These are phyloP conservation scores for Vanderwaltozyma tropicalis DNA, from an alignment of 805 yeast genomes.

Conservation along the genomic window DNA sequence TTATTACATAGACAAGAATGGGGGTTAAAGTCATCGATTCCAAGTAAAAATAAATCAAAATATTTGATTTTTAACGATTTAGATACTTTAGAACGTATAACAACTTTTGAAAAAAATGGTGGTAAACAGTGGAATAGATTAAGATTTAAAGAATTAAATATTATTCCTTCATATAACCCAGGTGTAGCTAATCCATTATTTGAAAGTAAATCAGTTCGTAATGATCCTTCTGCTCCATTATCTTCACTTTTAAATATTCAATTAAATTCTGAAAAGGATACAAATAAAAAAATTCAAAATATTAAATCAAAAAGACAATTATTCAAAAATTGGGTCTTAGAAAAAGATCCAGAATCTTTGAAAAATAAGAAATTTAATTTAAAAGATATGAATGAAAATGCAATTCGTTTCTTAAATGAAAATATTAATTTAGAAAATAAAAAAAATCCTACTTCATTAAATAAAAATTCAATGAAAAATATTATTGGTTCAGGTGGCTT, in stretches of 20 bases:
- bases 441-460: conserved; percentile 2
- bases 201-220: conserved; percentile 1
- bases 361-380: conserved; percentile 21
- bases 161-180: conserved; percentile 28
- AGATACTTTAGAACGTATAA: conserved; percentile 57
- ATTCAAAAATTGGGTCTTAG: conserved; percentile 45
- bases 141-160: conserved; percentile 59
- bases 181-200: conserved; percentile 30
- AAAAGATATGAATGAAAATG: conserved; percentile 30
- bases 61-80: conserved; percentile 54
- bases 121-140: conserved; percentile 45
- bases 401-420: conserved; percentile 31
- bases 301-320: conserved; percentile 35
- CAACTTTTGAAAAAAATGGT: conserved; percentile 60
- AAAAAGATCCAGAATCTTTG: conserved; percentile 37
- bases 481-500: conserved; percentile 70
- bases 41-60: conserved; percentile 47
- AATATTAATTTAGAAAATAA: conserved; percentile 5
- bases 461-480: conserved; percentile 8
- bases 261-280: conserved; percentile 25
- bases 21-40: conserved; percentile 66
- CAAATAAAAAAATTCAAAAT: conserved; percentile 21
- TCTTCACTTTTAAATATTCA: conserved; percentile 12
- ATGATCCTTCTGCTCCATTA: conserved; percentile 13
- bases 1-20: conserved; percentile 56